A percentile compares a stretch with the other conserved stretches of the same genome.
Conservation (phyloP, 768 basidiomycete genomes). For the Leucocoprinus birnbaumii region DNA sequence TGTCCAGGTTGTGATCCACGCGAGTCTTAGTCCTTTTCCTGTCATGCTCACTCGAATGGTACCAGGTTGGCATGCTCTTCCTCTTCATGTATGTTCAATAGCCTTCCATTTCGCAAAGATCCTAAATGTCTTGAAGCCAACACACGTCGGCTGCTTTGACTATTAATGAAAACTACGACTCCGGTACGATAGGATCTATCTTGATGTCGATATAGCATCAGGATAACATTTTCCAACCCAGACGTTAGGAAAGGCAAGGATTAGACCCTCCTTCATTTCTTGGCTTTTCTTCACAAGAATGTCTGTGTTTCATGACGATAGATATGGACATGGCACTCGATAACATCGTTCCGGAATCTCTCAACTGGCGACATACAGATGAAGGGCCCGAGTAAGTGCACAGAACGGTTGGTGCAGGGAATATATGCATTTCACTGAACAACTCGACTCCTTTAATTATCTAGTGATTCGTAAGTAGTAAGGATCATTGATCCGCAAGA, state of each 20-base stretch:
- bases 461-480: slow-evolving; percentile 72
- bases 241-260: slow-evolving; percentile 32
- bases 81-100: slow-evolving; percentile 70
- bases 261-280: background rate
- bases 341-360: slow-evolving; percentile 77
- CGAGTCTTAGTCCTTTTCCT: background rate
- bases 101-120: background rate
- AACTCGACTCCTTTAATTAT: slow-evolving; percentile 6
- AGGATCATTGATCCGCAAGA: background rate
- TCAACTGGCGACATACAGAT: slow-evolving; percentile 84
- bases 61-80: slow-evolving; percentile 81
- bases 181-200: slow-evolving; percentile 39
- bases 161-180: slow-evolving; percentile 88
- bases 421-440: background rate
- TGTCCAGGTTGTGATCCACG: slow-evolving; percentile 47
- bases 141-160: slow-evolving; percentile 81
- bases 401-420: background rate
- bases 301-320: no score
- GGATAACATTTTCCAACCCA: slow-evolving; percentile 12
- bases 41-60: background rate
- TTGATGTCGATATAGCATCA: slow-evolving; percentile 25
- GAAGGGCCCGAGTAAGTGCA: slow-evolving; percentile 85
- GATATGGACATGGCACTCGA: slow-evolving; percentile 97
- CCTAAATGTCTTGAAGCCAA: slow-evolving; percentile 22
- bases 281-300: background rate